Evolutionary conservation across 306 rosid genomes (phyloP), one percentile per base, ranked within the genome.

Genomic region (Castanea mollissima): DNA sequence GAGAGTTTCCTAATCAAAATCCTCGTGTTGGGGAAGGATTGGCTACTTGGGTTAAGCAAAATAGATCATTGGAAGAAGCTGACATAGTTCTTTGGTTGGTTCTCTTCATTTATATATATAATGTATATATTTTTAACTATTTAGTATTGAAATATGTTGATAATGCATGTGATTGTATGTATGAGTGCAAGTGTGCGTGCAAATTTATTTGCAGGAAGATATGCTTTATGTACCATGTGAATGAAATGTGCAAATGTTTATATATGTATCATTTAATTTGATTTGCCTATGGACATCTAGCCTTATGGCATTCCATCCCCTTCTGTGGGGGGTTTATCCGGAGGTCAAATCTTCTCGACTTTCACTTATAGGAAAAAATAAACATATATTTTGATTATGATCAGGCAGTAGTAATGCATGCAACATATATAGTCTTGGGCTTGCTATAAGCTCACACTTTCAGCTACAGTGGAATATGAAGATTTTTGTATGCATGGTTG

Each of bases 41-140:
- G 83, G 90, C 87, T 64, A 90, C 94, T 46, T 92, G 97, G 97
- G 97, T 90, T 63, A 78, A 87, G 83, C 82, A 87, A 85, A 87
- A 90, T 78, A 87, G 97, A 62, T 78, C 92, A 34, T 72, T 92
- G 72, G 97, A 92, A 79, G 94, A 92, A 87, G 97, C 92, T 74
- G 93, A 90, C 75, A 74, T 92, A 77, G 94, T 90, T 86, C 94
- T 92, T 78, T 92, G 97, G 94, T 92, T 70, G 87, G 92, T 86
- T 57, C 69, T 74, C 70, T 76, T 77, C 19, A 29, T 9, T 71
- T 56, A 21, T 51, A 75, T 32, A 0, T 25, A 55, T 44, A 6
- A 60, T 10, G 76, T n/a, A 16, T 74, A 67, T 68, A 5, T n/a
- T 57, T 16, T 12, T 41, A 49, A 12, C 54, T 49, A 49, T 49